Conservation (phyloP, 805 yeast genomes). For the Yamadazyma tumulicola region DNA sequence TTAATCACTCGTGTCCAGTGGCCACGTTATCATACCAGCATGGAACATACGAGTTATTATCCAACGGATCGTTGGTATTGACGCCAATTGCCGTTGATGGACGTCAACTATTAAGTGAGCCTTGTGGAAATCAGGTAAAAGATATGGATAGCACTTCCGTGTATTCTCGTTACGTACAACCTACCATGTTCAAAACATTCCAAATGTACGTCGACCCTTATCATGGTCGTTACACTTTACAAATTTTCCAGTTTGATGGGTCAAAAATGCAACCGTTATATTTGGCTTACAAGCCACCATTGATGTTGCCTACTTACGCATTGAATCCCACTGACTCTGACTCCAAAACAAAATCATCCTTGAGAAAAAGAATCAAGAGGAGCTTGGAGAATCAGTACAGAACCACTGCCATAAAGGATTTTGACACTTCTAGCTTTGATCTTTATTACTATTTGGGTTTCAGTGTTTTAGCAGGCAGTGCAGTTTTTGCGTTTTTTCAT, state of each 20-base stretch:
- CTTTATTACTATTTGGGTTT: slow-evolving; percentile 56
- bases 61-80: slow-evolving; percentile 66
- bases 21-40: slow-evolving; percentile 87
- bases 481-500: slow-evolving; percentile 31
- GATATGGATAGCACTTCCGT: slow-evolving; percentile 34
- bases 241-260: slow-evolving; percentile 76
- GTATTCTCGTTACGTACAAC: slow-evolving; percentile 72
- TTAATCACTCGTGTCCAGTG: slow-evolving; percentile 74
- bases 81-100: slow-evolving; percentile 86
- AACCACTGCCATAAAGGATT: slow-evolving; percentile 65
- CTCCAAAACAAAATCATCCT: slow-evolving; percentile 30
- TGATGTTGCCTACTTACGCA: slow-evolving; percentile 92
- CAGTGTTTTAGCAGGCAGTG: slow-evolving; percentile 40
- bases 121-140: slow-evolving; percentile 51
- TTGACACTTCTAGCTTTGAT: slow-evolving; percentile 31
- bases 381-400: slow-evolving; percentile 74
- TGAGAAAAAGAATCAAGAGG: slow-evolving; percentile 55
- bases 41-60: slow-evolving; percentile 64
- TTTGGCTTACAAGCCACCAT: slow-evolving; percentile 88
- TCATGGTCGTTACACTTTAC: slow-evolving; percentile 78
- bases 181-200: slow-evolving; percentile 55
- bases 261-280: slow-evolving; percentile 80
- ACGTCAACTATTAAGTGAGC: slow-evolving; percentile 83
- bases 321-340: slow-evolving; percentile 73
- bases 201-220: slow-evolving; percentile 66